Conservation (phyloP, 169 alveolate genomes). For the Theileria orientalis region DNA sequence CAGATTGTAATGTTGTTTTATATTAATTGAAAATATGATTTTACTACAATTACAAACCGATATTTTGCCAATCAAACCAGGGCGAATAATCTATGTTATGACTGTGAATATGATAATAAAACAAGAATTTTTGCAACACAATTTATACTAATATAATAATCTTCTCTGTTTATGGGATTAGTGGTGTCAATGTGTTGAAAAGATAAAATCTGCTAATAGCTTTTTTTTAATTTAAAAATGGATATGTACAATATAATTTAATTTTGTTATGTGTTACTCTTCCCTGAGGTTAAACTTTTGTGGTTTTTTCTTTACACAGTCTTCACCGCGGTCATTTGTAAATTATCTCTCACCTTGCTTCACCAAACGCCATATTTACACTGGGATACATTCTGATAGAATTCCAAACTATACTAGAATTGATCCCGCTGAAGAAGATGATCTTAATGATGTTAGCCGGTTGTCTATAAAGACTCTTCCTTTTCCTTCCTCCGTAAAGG, state of each 20-base stretch:
- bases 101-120: no score
- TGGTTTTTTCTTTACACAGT: not conserved
- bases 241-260: not conserved
- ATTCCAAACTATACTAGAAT: constrained; percentile 25
- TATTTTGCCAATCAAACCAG: no score
- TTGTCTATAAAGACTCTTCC: constrained; percentile 57
- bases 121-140: no score
- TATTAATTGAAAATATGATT: no score
- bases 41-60: no score
- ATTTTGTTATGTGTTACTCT: not conserved
- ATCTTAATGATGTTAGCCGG: constrained; percentile 53
- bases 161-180: constrained; percentile 14
- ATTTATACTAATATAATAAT: no score
- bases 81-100: no score
- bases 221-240: not conserved
- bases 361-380: not conserved
- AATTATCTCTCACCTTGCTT: not conserved
- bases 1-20: no score
- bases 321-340: not conserved
- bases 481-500: constrained; percentile 69
- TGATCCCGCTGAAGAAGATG: constrained; percentile 16
- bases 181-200: constrained; percentile 1
- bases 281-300: not conserved
- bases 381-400: constrained; percentile 59
- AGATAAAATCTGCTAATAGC: not conserved